Conservation (phyloP, 1,284 basidiomycete genomes). For the Mycena sp. region DNA sequence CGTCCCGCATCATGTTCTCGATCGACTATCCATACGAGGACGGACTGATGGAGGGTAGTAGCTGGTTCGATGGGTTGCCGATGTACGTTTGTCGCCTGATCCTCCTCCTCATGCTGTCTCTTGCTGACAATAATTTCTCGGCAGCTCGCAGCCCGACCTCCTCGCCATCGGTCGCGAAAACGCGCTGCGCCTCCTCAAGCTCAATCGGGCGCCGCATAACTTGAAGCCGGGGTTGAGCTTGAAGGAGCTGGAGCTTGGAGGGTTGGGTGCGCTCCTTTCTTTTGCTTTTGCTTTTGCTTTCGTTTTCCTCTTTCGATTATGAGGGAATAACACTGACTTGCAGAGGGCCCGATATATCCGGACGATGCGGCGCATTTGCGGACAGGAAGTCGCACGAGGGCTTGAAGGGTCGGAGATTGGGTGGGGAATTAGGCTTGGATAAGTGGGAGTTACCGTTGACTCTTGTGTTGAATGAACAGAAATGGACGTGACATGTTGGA, state of each 20-base stretch:
- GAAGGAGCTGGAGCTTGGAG: conserved; percentile 32
- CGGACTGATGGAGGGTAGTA: conserved; percentile 36
- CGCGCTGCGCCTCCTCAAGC: conserved; percentile 33
- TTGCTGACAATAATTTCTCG: background rate
- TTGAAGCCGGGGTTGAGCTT: conserved; percentile 23
- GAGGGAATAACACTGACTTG: background rate
- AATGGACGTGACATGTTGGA: too few species aligned
- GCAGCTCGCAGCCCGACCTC: conserved; percentile 33
- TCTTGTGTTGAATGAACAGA: too few species aligned
- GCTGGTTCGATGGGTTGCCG: conserved; percentile 36
- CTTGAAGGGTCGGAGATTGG: background rate
- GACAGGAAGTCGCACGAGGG: conserved; percentile 14
- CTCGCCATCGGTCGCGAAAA: conserved; percentile 36
- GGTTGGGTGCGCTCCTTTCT: conserved; percentile 24
- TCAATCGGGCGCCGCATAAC: conserved; percentile 33
- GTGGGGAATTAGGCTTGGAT: too few species aligned
- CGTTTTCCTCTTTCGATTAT: background rate
- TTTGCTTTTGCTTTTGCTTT: background rate
- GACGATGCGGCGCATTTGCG: conserved; percentile 28
- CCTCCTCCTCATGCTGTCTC: too few species aligned
- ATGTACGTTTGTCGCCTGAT: conserved; percentile 18
- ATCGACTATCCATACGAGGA: conserved; percentile 38
- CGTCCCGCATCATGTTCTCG: conserved; percentile 36
- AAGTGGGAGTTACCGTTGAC: too few species aligned
- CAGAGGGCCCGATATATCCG: conserved; percentile 30